Base-by-base conservation (phyloP, 352 stramenopile genomes). In the Pythium apleroticum region DNA sequence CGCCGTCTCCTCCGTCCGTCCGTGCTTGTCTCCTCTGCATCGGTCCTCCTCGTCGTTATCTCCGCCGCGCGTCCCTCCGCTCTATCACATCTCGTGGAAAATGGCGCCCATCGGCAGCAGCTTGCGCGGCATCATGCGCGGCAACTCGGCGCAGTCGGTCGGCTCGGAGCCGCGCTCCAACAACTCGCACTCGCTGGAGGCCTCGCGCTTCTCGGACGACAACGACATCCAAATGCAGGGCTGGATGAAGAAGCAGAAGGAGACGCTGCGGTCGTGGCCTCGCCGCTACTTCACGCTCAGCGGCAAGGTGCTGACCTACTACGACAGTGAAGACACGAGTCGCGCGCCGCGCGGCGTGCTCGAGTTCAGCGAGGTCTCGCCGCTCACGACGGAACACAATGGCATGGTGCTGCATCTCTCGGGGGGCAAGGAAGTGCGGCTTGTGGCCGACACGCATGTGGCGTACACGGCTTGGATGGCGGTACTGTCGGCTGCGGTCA, bases 161-260 rank as follows among this genome's bases (percentile, higher is more conserved):
- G 57, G 50, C 52, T 41, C 35, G 19, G 11, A 37, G 11, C 54
- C n/a, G 10, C 19, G 25, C n/a, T 60, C 60, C 54, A 77, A 69
- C 63, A 69, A 71, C 52, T 76, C 73, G 48, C 60, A 54, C 27
- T 41, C 35, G 35, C 72, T 81, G 52, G 77, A 77, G 60, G 28
- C 52, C 7, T 89, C 80, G 27, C 66, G 65, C 41, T 41, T 77
- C 39, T 89, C 77, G 54, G 78, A 91, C 56, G 81, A 91, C 57
- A 86, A 71, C 57, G 82, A 89, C 52, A 78, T 91, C 61, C 78
- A 89, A 57, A 91, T 93, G 81, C 80, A 89, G 60, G 84, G 84
- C 30, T 93, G 84, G 84, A 93, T 93, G 84, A 76, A 80, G 31
- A 93, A 93, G 65, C 84, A 93, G 71, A 93, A 93, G 65, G 79